phyloP scores from a whole-genome alignment of 106 monocot species.

The Vanilla planifolia region DNA sequence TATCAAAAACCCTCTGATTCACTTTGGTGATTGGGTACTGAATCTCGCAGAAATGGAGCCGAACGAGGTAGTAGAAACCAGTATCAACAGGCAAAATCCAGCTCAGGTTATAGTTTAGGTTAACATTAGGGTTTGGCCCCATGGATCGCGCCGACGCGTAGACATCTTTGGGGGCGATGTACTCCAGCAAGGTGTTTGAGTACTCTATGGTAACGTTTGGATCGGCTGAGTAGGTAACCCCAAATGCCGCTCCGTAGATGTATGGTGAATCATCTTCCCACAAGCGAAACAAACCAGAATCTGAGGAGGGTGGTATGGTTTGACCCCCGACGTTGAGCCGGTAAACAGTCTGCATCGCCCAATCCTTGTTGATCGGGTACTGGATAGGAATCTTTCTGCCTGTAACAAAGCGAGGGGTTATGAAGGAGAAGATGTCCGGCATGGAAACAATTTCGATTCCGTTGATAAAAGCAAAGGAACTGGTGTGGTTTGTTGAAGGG shows the following conservation, averaged over 20 bases:
- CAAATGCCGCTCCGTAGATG: conserved; percentile 28
- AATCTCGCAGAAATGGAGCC: conserved; percentile 59
- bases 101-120: conserved; percentile 43
- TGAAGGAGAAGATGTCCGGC: conserved; percentile 32
- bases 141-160: conserved; percentile 53
- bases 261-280: conserved; percentile 37
- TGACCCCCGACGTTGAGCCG: conserved; percentile 63
- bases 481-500: conserved; percentile 21
- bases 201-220: conserved; percentile 35
- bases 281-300: conserved; percentile 31
- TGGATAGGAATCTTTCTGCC: background rate
- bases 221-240: conserved; percentile 35
- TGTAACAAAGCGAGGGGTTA: conserved; percentile 6
- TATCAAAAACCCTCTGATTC: conserved; percentile 26
- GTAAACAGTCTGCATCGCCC: conserved; percentile 42
- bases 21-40: conserved; percentile 18
- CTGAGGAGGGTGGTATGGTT: conserved; percentile 21
- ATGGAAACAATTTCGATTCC: conserved; percentile 61
- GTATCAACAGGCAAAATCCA: conserved; percentile 46
- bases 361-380: conserved; percentile 18
- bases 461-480: conserved; percentile 52
- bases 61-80: conserved; percentile 46
- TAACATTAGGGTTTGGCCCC: conserved; percentile 16
- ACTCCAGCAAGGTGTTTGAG: conserved; percentile 7
- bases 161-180: conserved; percentile 39